Evolutionary conservation across 257 asterid genomes (phyloP).

Genomic region (Scutellaria baicalensis): DNA sequence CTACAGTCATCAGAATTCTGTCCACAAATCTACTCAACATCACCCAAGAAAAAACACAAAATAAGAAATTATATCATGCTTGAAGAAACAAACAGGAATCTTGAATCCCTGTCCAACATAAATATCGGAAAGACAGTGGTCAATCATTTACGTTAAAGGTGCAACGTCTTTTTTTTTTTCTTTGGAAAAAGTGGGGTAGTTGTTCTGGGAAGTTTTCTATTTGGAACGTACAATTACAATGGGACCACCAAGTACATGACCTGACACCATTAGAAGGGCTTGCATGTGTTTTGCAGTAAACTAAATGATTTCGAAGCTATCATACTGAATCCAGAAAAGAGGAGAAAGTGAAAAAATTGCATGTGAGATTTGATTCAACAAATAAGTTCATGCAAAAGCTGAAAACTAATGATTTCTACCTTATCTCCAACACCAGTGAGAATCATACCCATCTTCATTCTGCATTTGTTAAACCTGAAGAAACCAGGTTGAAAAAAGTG

Average conservation of each 20-base stretch:
- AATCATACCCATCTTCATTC: constrained; percentile 83
- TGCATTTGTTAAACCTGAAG: constrained; percentile 70
- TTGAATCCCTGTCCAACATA: not conserved
- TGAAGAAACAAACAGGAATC: not conserved
- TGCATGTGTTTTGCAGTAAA: too few relatives aligned
- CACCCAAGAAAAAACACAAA: not conserved
- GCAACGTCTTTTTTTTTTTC: not conserved
- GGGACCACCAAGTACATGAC: not conserved
- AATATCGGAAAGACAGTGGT: not conserved
- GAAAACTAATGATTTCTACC: constrained; percentile 33
- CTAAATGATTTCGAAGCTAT: too few relatives aligned
- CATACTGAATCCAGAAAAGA: too few relatives aligned
- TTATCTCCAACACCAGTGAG: constrained; percentile 97
- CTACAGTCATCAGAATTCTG: not conserved
- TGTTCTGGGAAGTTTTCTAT: not conserved
- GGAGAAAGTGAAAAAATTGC: too few relatives aligned
- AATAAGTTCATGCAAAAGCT: not conserved
- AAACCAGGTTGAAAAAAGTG: constrained; percentile 19
- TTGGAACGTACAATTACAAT: not conserved
- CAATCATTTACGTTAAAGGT: not conserved
- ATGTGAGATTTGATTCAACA: not conserved
- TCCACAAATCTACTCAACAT: not conserved
- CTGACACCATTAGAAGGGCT: not conserved
- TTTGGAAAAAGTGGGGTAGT: not conserved
- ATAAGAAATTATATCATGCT: not conserved